Conservation (phyloP, 495 filamentous ascomycete genomes). For the Haplographium delicatum region DNA sequence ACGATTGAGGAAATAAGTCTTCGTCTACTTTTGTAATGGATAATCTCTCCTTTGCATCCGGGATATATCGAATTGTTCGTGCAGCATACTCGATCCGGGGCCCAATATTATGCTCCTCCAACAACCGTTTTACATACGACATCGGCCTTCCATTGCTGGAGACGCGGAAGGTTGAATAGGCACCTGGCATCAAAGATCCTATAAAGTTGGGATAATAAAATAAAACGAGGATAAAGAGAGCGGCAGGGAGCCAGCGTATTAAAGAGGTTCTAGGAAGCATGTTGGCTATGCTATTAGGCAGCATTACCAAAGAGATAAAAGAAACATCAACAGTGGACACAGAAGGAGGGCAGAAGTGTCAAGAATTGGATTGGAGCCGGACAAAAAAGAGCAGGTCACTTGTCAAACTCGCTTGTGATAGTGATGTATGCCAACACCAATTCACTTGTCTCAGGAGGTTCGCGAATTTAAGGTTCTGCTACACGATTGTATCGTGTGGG, state of each 20-base stretch:
- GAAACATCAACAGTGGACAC: background rate
- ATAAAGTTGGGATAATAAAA: conserved; percentile 11
- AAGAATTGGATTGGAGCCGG: too few relatives aligned
- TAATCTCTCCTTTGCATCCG: conserved; percentile 13
- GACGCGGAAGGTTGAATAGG: background rate
- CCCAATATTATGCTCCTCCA: conserved; percentile 16
- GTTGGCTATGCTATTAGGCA: background rate
- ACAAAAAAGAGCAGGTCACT: too few relatives aligned
- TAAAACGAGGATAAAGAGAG: conserved; percentile 6
- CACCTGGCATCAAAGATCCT: background rate
- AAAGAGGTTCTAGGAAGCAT: background rate
- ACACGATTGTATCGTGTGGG: too few relatives aligned
- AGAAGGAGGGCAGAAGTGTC: background rate
- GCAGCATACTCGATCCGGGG: conserved; percentile 23
- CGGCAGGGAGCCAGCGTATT: conserved; percentile 3
- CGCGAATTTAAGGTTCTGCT: too few relatives aligned
- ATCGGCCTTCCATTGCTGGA: background rate
- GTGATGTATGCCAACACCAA: too few relatives aligned
- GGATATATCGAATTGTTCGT: conserved; percentile 22
- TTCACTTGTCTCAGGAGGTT: too few relatives aligned
- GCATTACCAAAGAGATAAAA: conserved; percentile 7
- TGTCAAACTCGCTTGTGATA: too few relatives aligned
- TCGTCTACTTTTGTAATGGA: conserved; percentile 15
- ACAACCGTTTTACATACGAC: conserved; percentile 11
- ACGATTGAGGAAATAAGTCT: conserved; percentile 12